Conservation (phyloP, 1,139 yeast species). For the Scheffersomyces quercinus region DNA sequence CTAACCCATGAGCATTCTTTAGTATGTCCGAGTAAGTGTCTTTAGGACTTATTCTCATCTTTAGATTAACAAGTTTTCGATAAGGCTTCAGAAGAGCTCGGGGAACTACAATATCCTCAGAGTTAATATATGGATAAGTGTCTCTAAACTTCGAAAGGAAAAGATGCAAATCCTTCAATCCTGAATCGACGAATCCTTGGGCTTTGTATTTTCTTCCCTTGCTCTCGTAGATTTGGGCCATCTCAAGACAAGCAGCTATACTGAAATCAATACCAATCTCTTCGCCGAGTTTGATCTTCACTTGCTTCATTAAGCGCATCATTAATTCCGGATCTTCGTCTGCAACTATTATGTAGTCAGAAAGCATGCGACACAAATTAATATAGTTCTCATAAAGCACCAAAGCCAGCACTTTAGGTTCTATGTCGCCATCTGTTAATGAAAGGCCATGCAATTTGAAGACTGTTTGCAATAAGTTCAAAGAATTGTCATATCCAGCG, state of each 20-base stretch:
- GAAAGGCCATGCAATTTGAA: slow-evolving; percentile 34
- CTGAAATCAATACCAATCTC: slow-evolving; percentile 26
- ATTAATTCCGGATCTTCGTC: slow-evolving; percentile 24
- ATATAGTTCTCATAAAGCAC: slow-evolving; percentile 16
- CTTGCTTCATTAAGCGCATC: slow-evolving; percentile 30
- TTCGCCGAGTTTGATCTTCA: slow-evolving; percentile 22
- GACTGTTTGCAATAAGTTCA: slow-evolving; percentile 31
- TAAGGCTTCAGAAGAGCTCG: slow-evolving; percentile 18
- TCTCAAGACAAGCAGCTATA: slow-evolving; percentile 25
- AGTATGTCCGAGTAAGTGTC: slow-evolving; percentile 7
- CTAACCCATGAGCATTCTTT: not conserved
- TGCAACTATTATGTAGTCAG: slow-evolving; percentile 23
- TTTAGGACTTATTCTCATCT: slow-evolving; percentile 15
- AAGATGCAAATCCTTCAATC: slow-evolving; percentile 24
- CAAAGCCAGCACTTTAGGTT: slow-evolving; percentile 9
- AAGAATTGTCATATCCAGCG: slow-evolving; percentile 20
- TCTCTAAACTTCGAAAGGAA: slow-evolving; percentile 14
- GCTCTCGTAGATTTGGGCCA: slow-evolving; percentile 28
- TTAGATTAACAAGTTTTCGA: slow-evolving; percentile 17
- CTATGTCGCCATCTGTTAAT: slow-evolving; percentile 7
- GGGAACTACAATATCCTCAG: slow-evolving; percentile 19
- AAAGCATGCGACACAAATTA: slow-evolving; percentile 26
- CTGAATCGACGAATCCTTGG: slow-evolving; percentile 22
- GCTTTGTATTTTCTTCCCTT: slow-evolving; percentile 25
- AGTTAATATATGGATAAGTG: slow-evolving; percentile 17